These are phyloP conservation scores for Breviolum minutum DNA, from an alignment of 73 alveolate species.

Conservation along the genomic window DNA sequence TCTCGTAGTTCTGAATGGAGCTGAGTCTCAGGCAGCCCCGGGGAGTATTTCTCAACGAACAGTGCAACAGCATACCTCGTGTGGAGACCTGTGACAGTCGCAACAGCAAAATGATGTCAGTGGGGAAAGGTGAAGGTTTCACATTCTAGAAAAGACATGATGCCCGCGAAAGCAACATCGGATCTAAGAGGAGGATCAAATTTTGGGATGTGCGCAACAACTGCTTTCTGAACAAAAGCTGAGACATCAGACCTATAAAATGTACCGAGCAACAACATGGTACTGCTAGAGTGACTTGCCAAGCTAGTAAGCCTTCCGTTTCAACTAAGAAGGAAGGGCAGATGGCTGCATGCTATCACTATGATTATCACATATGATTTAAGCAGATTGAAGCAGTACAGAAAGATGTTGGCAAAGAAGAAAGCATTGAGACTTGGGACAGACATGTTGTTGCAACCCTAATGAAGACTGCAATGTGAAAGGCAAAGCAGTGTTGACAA, in stretches of 20 bases:
- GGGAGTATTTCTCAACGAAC: slow-evolving; percentile 4
- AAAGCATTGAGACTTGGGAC: too few species aligned
- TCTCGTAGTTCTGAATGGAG: too few species aligned
- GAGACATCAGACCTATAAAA: background rate
- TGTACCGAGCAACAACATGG: background rate
- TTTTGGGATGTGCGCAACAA: background rate
- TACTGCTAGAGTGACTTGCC: too few species aligned
- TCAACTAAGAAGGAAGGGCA: too few species aligned
- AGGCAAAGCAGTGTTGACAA: too few species aligned
- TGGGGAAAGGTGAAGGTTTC: background rate
- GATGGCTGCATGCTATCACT: too few species aligned
- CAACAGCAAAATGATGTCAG: background rate
- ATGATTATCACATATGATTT: too few species aligned
- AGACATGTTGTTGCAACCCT: too few species aligned
- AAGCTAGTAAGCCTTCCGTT: too few species aligned
- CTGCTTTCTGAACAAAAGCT: background rate
- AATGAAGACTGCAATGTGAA: too few species aligned
- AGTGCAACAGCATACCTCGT: slow-evolving; percentile 47
- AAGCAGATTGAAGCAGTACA: too few species aligned
- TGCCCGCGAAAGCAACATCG: background rate
- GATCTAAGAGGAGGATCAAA: background rate
- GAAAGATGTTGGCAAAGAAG: too few species aligned
- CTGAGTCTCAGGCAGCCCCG: slow-evolving; percentile 29
- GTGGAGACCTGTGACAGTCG: background rate
- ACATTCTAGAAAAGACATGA: background rate